Evolutionary conservation across 176 grass and related monocot species (phyloP).

Genomic region (Dendrocalamus sinicus): DNA sequence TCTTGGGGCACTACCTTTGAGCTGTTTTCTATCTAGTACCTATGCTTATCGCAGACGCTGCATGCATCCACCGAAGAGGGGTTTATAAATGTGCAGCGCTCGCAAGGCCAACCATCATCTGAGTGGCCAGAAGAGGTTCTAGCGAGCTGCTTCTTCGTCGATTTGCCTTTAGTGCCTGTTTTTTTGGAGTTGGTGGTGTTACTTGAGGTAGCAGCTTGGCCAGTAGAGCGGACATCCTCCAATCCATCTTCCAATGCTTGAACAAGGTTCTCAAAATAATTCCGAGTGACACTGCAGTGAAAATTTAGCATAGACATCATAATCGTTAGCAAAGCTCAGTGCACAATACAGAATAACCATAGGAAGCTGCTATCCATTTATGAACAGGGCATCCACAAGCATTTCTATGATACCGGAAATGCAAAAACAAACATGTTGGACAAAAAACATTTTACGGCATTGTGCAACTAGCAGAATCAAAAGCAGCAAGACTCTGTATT

Average conservation of each 20-base stretch:
- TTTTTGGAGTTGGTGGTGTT: conserved; percentile 55
- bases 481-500: neutral
- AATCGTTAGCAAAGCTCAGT: neutral
- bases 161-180: conserved; percentile 51
- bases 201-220: conserved; percentile 49
- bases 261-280: conserved; percentile 96
- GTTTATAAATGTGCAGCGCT: conserved; percentile 69
- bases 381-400: neutral
- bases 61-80: conserved; percentile 46
- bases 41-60: conserved; percentile 27
- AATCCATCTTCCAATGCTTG: conserved; percentile 78
- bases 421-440: neutral
- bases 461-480: neutral
- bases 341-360: neutral
- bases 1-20: neutral
- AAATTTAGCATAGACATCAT: conserved; percentile 23
- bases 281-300: conserved; percentile 67
- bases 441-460: neutral
- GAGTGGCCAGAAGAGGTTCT: conserved; percentile 44
- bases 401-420: neutral
- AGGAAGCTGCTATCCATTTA: neutral
- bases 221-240: conserved; percentile 63
- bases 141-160: conserved; percentile 47
- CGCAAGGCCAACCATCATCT: conserved; percentile 60
- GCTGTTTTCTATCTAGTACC: conserved; percentile 36